Conservation (phyloP, 768 basidiomycete genomes). For the Russula ochroleuca region DNA sequence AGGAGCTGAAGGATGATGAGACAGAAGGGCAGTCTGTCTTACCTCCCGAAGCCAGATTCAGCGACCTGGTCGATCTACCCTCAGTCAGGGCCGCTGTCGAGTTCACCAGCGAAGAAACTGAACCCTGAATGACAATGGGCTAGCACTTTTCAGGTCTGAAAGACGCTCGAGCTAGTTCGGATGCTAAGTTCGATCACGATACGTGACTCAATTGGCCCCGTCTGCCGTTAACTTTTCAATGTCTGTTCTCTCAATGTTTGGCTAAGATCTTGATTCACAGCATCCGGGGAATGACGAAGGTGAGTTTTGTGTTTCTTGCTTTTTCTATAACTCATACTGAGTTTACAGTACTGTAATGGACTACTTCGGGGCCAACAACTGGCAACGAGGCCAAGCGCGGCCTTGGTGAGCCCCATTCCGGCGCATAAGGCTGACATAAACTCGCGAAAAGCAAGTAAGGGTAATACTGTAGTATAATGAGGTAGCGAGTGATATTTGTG, state of each 20-base stretch:
- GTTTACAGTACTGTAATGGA: too few relatives aligned
- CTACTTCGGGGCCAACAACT: too few relatives aligned
- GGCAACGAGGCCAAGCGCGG: constrained; percentile 47
- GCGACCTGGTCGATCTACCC: neutral
- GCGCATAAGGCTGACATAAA: constrained; percentile 51
- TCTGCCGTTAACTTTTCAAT: too few relatives aligned
- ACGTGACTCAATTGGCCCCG: too few relatives aligned
- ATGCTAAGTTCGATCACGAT: too few relatives aligned
- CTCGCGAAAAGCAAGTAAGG: constrained; percentile 43
- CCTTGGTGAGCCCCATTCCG: constrained; percentile 48
- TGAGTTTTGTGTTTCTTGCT: too few relatives aligned
- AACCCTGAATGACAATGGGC: neutral
- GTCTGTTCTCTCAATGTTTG: too few relatives aligned
- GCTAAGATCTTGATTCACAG: too few relatives aligned
- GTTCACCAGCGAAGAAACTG: neutral
- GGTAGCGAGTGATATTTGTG: constrained; percentile 53
- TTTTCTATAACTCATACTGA: too few relatives aligned
- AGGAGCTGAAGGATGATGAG: neutral
- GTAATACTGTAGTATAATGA: constrained; percentile 51
- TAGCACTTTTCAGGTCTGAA: neutral
- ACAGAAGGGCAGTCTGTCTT: neutral
- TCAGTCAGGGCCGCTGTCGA: neutral
- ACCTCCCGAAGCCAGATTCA: neutral
- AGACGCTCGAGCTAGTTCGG: too few relatives aligned
- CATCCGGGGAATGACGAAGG: too few relatives aligned